A percentile compares a stretch with the other conserved stretches of the same genome.
These are phyloP conservation scores for Kurtzmaniella fragi DNA, from an alignment of 805 yeast species.

Conservation along the genomic window DNA sequence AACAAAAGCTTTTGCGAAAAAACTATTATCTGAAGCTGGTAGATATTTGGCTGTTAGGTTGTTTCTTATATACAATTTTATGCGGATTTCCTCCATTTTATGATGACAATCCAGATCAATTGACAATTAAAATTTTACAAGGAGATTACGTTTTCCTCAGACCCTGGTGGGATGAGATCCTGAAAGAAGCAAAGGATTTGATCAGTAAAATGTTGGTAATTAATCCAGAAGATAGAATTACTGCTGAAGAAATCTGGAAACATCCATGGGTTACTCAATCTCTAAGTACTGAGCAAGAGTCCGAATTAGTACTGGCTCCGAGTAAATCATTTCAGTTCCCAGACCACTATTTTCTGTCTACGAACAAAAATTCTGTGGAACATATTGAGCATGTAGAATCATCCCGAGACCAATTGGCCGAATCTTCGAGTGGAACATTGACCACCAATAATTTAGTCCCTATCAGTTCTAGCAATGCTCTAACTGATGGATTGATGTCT, in stretches of 20 bases:
- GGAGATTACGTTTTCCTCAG: slow-evolving; percentile 71
- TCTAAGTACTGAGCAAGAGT: slow-evolving; percentile 3
- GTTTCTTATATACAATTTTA: slow-evolving; percentile 61
- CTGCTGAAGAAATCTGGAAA: slow-evolving; percentile 58
- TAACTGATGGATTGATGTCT: slow-evolving; percentile 13
- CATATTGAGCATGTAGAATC: not conserved
- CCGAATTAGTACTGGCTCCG: no score
- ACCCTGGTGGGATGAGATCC: slow-evolving; percentile 90
- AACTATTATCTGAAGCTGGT: slow-evolving; percentile 61
- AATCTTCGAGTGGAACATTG: slow-evolving; percentile 1
- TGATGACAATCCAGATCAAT: slow-evolving; percentile 59
- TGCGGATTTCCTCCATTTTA: slow-evolving; percentile 77
- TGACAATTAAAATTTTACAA: slow-evolving; percentile 62
- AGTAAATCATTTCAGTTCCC: not conserved
- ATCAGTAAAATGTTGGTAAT: slow-evolving; percentile 63
- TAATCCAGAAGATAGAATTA: slow-evolving; percentile 63
- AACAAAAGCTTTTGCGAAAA: slow-evolving; percentile 23
- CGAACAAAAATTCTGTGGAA: not conserved
- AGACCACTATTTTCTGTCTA: slow-evolving; percentile 2
- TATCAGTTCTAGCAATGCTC: no score
- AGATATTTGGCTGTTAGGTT: slow-evolving; percentile 72
- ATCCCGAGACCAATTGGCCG: not conserved
- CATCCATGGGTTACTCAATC: slow-evolving; percentile 62
- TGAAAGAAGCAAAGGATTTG: slow-evolving; percentile 63
- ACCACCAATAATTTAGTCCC: slow-evolving; percentile 1